Evolutionary conservation across 2,329 filamentous ascomycete genomes (phyloP), one percentile per base, ranked within the genome.

Genomic region (Phaeophleospora eucalypticola): DNA sequence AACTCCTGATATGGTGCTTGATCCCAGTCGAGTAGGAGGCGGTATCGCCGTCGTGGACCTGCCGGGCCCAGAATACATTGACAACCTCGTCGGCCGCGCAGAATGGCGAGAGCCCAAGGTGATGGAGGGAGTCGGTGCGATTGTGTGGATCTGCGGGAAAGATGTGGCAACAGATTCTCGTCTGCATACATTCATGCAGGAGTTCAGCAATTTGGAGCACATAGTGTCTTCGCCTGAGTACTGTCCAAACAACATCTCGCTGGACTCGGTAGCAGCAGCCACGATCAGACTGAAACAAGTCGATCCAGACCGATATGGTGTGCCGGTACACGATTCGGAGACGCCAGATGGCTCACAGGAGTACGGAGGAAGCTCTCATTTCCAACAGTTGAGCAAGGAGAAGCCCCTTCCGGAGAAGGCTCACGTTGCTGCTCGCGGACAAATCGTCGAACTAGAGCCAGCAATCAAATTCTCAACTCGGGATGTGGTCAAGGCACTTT

Each of bases 1-100:
- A 21, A 93, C 84, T 0, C 85, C 91, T 1, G 86, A 93, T 0
- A 93, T 95, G 84, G 89, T 97, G 1, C 63, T 98, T 42, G 88
- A 79, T 1, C 73, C 82, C 9, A 69, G 76, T 2, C 76, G 82
- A 45, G 75, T 78, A 4, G 89, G 89, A 9, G 79, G 76, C 45
- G 90, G 88, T 2, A 75, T 95, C 53, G 85, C 87, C 7, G 75
- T 98, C 6, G 73, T 94, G 34, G 90, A 97, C 57, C 66, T 98
- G 6, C 87, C 89, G 1, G 79, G 83, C 12, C 52, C 65, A 1
- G 79, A 82, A 6, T 90, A 93, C 59, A 71, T 97, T 19, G 80
- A 84, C 10, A 68, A 78, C 4, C 75, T 96, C 43, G 59, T 95
- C 36, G 71, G 74, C 29, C 79, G 88, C 24, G 76, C 82, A 2